phyloP scores from a whole-genome alignment of 495 filamentous ascomycete species.

The Neurospora intermedia region DNA sequence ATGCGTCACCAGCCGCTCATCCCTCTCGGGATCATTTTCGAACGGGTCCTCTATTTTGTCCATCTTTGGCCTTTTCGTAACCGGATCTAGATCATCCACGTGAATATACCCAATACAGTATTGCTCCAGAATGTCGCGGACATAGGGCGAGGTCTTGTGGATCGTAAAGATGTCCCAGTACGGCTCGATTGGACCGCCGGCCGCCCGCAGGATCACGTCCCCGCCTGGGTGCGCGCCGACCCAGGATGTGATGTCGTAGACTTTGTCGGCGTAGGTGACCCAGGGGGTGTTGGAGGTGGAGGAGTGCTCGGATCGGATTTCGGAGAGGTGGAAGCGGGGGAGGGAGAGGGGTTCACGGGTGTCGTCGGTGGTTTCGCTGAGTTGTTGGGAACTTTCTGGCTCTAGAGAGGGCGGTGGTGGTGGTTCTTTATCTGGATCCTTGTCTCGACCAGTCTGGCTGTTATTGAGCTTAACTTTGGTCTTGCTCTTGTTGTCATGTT shows the following conservation, averaged over 20 bases:
- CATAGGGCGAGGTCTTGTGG: conserved; percentile 41
- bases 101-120: conserved; percentile 46
- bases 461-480: background rate
- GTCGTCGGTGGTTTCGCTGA: conserved; percentile 7
- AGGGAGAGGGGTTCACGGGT: conserved; percentile 20
- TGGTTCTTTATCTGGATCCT: background rate
- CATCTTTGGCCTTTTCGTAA: conserved; percentile 29
- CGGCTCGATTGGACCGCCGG: conserved; percentile 44
- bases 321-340: conserved; percentile 35
- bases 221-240: conserved; percentile 48
- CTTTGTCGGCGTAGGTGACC: conserved; percentile 40
- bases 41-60: conserved; percentile 47
- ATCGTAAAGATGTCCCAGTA: conserved; percentile 57
- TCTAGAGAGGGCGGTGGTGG: background rate
- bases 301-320: conserved; percentile 38
- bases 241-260: conserved; percentile 53
- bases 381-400: background rate
- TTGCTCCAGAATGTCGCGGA: conserved; percentile 45
- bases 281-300: conserved; percentile 35
- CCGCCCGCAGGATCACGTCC: conserved; percentile 48
- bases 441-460: background rate
- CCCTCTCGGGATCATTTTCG: conserved; percentile 37
- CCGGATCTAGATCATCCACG: conserved; percentile 34
- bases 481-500: background rate
- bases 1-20: conserved; percentile 33